Evolutionary conservation across 2,329 filamentous ascomycete genomes (phyloP), one percentile per base, ranked within the genome.

Genomic region (Ramularia endophylla): DNA sequence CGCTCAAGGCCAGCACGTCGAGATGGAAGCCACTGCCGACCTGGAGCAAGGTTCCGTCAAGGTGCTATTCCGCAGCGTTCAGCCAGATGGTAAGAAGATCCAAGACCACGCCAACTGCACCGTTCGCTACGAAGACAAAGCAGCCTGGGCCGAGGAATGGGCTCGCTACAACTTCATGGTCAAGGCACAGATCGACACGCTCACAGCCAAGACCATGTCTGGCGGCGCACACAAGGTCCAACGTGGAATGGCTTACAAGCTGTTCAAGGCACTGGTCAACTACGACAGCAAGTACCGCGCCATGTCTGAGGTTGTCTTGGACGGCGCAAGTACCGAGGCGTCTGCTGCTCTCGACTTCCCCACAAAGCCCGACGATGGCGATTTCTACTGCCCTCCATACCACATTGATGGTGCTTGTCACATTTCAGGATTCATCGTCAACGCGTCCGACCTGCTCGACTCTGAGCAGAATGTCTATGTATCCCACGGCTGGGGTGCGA

Each of bases 181-280:
- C 37, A 69, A 73, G 58, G 66, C 65, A 36, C 71, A 73, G 57
- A 67, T 74, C 42, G 69, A 88, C 58, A 70, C 87, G 27, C 78
- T 90, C 58, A 77, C 79, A 54, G 72, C 76, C 47, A 81, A 78
- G 44, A 81, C 83, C 41, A 67, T 76, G 53, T 72, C 70, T 25
- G 83, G 83, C 28, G 74, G 76, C 41, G 82, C 83, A 19, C 83
- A 84, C 60, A 83, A 85, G 65, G 76, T 88, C 47, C 77, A 83
- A 36, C 79, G 83, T 18, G 83, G 83, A 25, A 77, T 88, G 67
- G 81, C 83, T 11, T 92, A 92, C 73, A 89, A 88, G 66, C 73
- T 83, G 38, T 78, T 78, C 66, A 73, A 73, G 55, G 69, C 73
- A 39, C 65, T 78, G 22, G 75, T 78, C 27, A 72, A 71, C 36